Conservation (phyloP, 805 yeast genomes). For the Saccharomyces mikatae region DNA sequence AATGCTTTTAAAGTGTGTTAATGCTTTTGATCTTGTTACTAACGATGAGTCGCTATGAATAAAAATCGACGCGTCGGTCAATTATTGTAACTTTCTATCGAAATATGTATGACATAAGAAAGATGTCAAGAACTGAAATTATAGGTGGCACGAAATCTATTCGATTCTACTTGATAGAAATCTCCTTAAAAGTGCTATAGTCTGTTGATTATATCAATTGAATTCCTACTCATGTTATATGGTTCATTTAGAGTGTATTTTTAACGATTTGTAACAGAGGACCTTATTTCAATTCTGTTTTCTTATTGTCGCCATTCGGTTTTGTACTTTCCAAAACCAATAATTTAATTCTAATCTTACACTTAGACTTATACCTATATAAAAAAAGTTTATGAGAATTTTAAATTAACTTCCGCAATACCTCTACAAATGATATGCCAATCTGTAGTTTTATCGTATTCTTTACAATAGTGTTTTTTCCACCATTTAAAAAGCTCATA, state of each 20-base stretch:
- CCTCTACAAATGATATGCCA: conserved; percentile 86
- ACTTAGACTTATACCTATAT: neutral
- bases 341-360: neutral
- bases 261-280: neutral
- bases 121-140: neutral
- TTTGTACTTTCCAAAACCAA: too few species aligned
- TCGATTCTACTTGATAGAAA: neutral
- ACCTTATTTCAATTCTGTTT: neutral
- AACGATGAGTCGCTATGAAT: neutral
- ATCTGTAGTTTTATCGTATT: conserved; percentile 53
- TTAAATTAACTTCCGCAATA: conserved; percentile 66
- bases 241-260: neutral
- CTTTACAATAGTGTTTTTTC: conserved; percentile 24
- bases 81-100: neutral
- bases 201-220: neutral
- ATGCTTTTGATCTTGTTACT: neutral
- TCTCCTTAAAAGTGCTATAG: neutral
- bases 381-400: conserved; percentile 36
- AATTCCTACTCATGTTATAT: neutral
- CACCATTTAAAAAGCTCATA: conserved; percentile 66
- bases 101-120: neutral
- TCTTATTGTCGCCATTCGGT: too few species aligned
- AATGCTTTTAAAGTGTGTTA: too few species aligned
- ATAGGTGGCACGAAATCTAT: neutral
- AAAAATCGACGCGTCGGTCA: neutral